A percentile compares a stretch with the other conserved stretches of the same genome.
These are phyloP conservation scores for Podosphaera xanthii DNA, from an alignment of 2,329 filamentous ascomycete species.

Conservation along the genomic window DNA sequence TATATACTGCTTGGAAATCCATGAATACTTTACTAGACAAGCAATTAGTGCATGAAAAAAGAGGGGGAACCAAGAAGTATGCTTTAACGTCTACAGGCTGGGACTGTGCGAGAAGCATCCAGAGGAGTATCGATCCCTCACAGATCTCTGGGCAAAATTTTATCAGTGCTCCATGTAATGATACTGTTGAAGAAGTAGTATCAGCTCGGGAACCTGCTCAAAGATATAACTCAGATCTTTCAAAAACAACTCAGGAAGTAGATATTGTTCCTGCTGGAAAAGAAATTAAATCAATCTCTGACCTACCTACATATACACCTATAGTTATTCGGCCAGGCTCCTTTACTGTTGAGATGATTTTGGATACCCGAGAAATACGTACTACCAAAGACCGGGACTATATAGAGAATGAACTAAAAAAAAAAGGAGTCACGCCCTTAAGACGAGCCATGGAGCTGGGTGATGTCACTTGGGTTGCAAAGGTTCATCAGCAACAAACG, in stretches of 20 bases:
- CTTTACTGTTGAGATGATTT: conserved; percentile 49
- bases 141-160: conserved; percentile 7
- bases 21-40: conserved; percentile 57
- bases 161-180: background rate
- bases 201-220: background rate
- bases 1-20: conserved; percentile 63
- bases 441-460: conserved; percentile 50
- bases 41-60: conserved; percentile 44
- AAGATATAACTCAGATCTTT: background rate
- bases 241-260: background rate
- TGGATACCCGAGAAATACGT: conserved; percentile 55
- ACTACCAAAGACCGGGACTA: conserved; percentile 54
- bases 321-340: conserved; percentile 38
- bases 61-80: conserved; percentile 47
- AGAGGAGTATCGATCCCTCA: conserved; percentile 19
- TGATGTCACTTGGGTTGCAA: conserved; percentile 61
- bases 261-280: conserved; percentile 13
- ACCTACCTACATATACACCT: conserved; percentile 25
- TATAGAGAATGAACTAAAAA: conserved; percentile 46
- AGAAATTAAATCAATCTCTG: conserved; percentile 5
- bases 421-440: conserved; percentile 40
- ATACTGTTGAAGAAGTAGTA: background rate
- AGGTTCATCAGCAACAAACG: conserved; percentile 34
- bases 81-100: conserved; percentile 55
- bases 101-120: conserved; percentile 46